Percentiles rank a stretch among this genome's conserved stretches.
Conservation (phyloP, 345 rosid genomes). For the Brassica cretica region DNA sequence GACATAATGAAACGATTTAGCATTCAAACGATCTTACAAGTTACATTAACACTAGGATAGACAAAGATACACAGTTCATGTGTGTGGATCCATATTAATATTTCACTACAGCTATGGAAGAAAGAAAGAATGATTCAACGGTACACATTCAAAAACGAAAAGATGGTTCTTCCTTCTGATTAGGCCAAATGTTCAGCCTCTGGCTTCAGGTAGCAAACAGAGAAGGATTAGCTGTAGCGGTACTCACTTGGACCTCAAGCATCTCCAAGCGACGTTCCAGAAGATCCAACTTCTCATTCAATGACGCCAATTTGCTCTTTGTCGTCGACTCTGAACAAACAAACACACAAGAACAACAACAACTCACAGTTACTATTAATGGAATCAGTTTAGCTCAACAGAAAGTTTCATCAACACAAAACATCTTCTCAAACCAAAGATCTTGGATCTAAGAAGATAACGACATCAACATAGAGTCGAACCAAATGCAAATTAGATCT, state of each 20-base stretch:
- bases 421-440: neutral
- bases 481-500: constrained; percentile 6
- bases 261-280: constrained; percentile 87
- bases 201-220: constrained; percentile 60
- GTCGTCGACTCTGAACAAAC: constrained; percentile 71
- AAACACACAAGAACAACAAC: neutral
- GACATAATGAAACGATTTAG: neutral
- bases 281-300: constrained; percentile 85
- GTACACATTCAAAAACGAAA: constrained; percentile 8
- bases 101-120: constrained; percentile 7
- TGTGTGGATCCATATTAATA: neutral
- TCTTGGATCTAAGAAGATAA: constrained; percentile 10
- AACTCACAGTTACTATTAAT: neutral
- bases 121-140: constrained; percentile 24
- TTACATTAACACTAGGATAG: constrained; percentile 15
- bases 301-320: constrained; percentile 76
- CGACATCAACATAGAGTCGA: neutral
- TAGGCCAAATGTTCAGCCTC: constrained; percentile 3
- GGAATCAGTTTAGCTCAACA: constrained; percentile 1
- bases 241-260: constrained; percentile 90
- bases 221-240: constrained; percentile 82
- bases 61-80: constrained; percentile 18
- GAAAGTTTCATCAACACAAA: constrained; percentile 13
- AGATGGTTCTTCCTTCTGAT: constrained; percentile 2
- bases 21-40: constrained; percentile 14